These are phyloP conservation scores for Phlyctochytrium planicorne DNA, from an alignment of 192 early-diverging fungal genomes.

Conservation along the genomic window DNA sequence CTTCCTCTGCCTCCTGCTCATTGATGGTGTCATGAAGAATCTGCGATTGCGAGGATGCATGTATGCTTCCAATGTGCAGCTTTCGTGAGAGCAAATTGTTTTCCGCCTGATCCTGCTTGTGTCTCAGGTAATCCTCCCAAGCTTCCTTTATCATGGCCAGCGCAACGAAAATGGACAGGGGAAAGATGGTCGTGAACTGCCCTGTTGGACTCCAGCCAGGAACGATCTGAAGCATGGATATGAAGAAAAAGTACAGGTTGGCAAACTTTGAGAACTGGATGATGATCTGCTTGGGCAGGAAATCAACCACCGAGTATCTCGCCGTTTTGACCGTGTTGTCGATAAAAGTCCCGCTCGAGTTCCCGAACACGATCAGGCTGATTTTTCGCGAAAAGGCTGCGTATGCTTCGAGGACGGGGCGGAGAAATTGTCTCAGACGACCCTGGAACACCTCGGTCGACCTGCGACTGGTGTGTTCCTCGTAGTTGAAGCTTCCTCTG, in stretches of 20 bases:
- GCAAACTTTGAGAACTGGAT: constrained; percentile 70
- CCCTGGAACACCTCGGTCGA: not conserved
- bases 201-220: constrained; percentile 76
- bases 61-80: not conserved
- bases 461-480: not conserved
- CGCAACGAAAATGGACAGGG: constrained; percentile 69
- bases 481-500: not conserved
- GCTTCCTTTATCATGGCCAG: constrained; percentile 67
- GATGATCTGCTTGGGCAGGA: constrained; percentile 63
- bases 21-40: too few relatives aligned
- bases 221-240: constrained; percentile 77
- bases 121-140: constrained; percentile 42
- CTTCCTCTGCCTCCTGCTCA: not conserved
- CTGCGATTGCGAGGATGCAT: too few relatives aligned
- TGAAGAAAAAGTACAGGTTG: constrained; percentile 76
- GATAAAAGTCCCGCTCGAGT: constrained; percentile 17
- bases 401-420: not conserved
- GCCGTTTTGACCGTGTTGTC: constrained; percentile 62
- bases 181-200: constrained; percentile 73
- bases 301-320: constrained; percentile 57
- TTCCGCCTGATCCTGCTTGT: constrained; percentile 30
- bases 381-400: not conserved
- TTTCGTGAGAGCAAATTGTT: constrained; percentile 19
- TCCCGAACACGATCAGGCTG: not conserved
- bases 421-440: not conserved